These are phyloP conservation scores for Guyanaporus albipodus DNA, from an alignment of 768 basidiomycete genomes.

Conservation along the genomic window DNA sequence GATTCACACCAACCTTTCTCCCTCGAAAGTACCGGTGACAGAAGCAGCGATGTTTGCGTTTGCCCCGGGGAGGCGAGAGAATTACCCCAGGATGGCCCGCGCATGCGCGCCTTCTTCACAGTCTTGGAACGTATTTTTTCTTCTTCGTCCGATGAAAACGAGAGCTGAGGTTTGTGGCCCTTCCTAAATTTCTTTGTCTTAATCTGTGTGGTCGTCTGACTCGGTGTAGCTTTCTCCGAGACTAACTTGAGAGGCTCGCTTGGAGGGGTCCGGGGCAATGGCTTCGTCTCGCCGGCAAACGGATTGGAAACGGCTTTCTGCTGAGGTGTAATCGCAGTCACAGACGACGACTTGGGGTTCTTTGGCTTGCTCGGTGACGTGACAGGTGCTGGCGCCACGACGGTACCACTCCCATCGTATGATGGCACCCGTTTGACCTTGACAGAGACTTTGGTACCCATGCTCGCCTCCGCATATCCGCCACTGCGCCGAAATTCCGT, in stretches of 20 bases:
- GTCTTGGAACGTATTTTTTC: constrained; percentile 57
- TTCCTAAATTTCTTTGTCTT: constrained; percentile 29
- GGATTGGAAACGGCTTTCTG: constrained; percentile 4
- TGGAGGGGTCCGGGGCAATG: constrained; percentile 25
- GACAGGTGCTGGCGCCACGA: background rate
- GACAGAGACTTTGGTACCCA: constrained; percentile 18
- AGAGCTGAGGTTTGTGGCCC: constrained; percentile 39
- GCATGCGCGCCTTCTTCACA: constrained; percentile 57
- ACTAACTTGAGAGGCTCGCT: constrained; percentile 8
- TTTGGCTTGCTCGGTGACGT: constrained; percentile 16
- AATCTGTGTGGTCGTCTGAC: constrained; percentile 4
- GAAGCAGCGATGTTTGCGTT: constrained; percentile 19
- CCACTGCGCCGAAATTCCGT: constrained; percentile 12
- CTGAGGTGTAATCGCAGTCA: background rate
- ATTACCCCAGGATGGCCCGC: constrained; percentile 32
- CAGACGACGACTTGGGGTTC: constrained; percentile 10
- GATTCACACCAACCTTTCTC: constrained; percentile 12
- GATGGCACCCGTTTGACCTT: constrained; percentile 49
- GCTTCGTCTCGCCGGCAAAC: constrained; percentile 4
- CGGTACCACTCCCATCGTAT: constrained; percentile 35
- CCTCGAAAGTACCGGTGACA: constrained; percentile 18
- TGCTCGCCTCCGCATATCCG: constrained; percentile 15
- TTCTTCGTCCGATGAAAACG: constrained; percentile 71
- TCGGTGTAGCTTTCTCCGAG: constrained; percentile 21
- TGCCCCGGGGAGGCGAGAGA: constrained; percentile 22